Base-by-base conservation (phyloP, 257 asterid species). In the Plantago major region DNA sequence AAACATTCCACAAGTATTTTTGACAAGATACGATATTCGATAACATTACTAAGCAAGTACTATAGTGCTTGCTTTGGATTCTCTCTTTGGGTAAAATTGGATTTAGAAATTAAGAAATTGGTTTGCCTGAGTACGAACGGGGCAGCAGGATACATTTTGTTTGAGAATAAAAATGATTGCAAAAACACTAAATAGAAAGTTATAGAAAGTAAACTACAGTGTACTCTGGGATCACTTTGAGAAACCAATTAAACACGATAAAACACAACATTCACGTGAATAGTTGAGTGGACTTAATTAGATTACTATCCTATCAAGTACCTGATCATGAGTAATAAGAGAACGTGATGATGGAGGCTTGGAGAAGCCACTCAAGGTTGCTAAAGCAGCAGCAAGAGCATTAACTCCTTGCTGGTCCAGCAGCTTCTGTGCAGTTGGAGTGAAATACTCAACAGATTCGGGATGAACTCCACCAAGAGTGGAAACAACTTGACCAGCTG, bases 291-390 rank as follows among this genome's bases (percentile, higher is more conserved):
- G 19, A 28, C 58, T 53, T 17, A 3, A 16, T 51, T 19, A n/a
- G 37, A 19, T 51, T 11, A 51, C 58, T 69, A 47, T 52, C 28
- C 58, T 9, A 11, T 66, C 55, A 55, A 10, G 66, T 65, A 81
- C 87, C 87, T 81, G 84, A 58, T 67, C 74, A 43, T 81, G 84
- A n/a, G 84, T 81, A 56, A 81, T 70, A 55, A 81, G 87, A 59
- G 87, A 81, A 18, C 87, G 84, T 40, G 84, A 77, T 33, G 87
- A 81, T 28, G 87, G 87, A 62, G 84, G 87, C 76, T 66, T 73
- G 1, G 87, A 70, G 63, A 81, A 78, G 55, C 87, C 87, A 63
- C 87, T 81, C 78, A 81, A 62, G 58, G 87, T 72, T 48, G 87
- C 87, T 40, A 81, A 17, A 63, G 87, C 87, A 62, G 87, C 79